Evolutionary conservation across 306 rosid genomes (phyloP), one percentile per base, ranked within the genome.

Genomic region (Cicer cuneatum): DNA sequence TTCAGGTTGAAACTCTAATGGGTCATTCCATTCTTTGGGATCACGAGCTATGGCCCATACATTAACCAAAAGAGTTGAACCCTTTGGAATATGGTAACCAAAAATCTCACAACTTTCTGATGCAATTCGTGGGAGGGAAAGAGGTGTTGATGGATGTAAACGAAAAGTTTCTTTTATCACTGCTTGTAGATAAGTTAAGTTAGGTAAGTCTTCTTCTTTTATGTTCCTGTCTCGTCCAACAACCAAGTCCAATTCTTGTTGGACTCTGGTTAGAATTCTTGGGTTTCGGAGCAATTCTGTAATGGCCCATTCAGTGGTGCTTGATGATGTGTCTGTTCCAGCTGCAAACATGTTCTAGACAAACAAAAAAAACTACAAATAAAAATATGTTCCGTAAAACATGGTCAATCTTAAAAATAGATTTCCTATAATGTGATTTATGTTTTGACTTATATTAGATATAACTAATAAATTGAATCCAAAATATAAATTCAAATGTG

Each of bases 121-220:
- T 0, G 96, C 90, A 7, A 88, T 66, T 0, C 98, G 87, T 0
- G 98, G 98, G 2, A 93, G 81, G 1, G 96, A 89, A 15, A 93
- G 95, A 0, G 98, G 98, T 39, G 98, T 89, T 16, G 98, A 84
- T 0, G 98, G 98, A 77, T 93, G 98, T 42, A 93, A 87, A 8
- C 97, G 90, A 48, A 93, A 90, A 1, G 90, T 86, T 72, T 93
- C 98, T 73, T 93, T 93, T 10, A 93, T 63, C 29, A 90, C 90
- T 2, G 98, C 93, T 4, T 93, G 91, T 38, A 93, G 69, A 80
- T 89, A 90, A n/a, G 87, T 71, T 5, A 93, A 49, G 6, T 85
- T 61, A 19, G 92, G 58, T 0, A 93, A 11, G 83, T 93, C 96
- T 0, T 56, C 24, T 53, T 93, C 97, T 0, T 64, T 78, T 15